phyloP scores from a whole-genome alignment of 2,329 filamentous ascomycete genomes.

The Aspergillus sp. region DNA sequence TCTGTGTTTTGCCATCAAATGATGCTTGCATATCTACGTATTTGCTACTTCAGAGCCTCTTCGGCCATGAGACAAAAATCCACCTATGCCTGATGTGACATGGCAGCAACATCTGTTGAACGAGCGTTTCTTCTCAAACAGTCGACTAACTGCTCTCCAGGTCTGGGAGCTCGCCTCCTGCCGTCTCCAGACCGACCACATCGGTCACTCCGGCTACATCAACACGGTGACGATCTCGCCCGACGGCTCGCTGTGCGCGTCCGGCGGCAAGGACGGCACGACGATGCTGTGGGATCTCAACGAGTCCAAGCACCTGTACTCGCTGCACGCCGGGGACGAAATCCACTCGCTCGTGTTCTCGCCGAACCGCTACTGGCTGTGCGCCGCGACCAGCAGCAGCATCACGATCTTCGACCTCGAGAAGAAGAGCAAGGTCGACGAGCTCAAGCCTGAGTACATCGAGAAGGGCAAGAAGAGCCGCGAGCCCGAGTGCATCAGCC shows the following conservation, averaged over 20 bases:
- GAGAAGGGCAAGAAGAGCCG: constrained; percentile 97
- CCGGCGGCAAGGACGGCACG: constrained; percentile 98
- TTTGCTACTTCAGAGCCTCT: constrained; percentile 99
- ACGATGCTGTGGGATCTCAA: constrained; percentile 99
- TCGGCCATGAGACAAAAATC: constrained; percentile 94
- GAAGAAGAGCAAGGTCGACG: constrained; percentile 99
- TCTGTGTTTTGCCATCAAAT: constrained; percentile 57
- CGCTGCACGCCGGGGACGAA: constrained; percentile 97
- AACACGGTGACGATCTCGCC: constrained; percentile 99
- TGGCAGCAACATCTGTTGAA: no score
- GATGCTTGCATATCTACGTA: constrained; percentile 94
- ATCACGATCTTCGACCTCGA: constrained; percentile 99
- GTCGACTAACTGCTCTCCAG: no score
- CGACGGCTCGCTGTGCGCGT: constrained; percentile 97
- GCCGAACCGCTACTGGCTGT: constrained; percentile 99
- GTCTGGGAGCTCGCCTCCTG: constrained; percentile 99
- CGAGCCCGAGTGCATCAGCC: constrained; percentile 93
- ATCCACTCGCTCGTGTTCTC: constrained; percentile 99
- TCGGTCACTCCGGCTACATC: constrained; percentile 97
- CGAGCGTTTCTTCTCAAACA: no score
- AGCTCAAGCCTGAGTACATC: constrained; percentile 97
- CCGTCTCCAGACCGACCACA: constrained; percentile 99
- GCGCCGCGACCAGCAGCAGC: constrained; percentile 90
- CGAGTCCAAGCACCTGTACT: constrained; percentile 99
- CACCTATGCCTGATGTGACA: constrained; percentile 52